These are phyloP conservation scores for Talaromyces proteolyticus DNA, from an alignment of 495 filamentous ascomycete species.

Conservation along the genomic window DNA sequence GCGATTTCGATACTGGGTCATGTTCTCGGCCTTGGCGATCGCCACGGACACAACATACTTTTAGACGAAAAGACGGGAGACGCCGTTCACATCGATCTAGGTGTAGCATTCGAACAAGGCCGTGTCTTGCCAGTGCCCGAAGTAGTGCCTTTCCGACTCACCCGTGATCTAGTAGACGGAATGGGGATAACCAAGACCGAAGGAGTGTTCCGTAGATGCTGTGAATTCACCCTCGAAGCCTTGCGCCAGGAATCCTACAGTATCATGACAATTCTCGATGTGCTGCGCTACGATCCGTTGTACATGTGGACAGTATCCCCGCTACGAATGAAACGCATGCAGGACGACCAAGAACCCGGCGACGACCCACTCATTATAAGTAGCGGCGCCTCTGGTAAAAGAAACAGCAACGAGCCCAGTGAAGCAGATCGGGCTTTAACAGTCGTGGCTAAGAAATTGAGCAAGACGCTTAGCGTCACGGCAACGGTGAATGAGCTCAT, in stretches of 20 bases:
- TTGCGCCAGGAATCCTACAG: conserved; percentile 86
- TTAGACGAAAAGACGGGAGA: conserved; percentile 87
- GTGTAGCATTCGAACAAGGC: conserved; percentile 94
- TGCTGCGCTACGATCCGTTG: conserved; percentile 91
- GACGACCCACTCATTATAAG: conserved; percentile 20
- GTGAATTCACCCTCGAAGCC: conserved; percentile 93
- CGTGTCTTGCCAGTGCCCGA: conserved; percentile 89
- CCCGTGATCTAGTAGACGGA: conserved; percentile 92
- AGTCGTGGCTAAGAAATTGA: conserved; percentile 90
- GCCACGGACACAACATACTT: conserved; percentile 95
- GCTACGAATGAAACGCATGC: conserved; percentile 70
- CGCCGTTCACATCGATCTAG: conserved; percentile 93
- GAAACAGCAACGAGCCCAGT: conserved; percentile 65
- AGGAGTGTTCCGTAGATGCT: conserved; percentile 92
- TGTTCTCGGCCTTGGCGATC: conserved; percentile 89
- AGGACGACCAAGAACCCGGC: conserved; percentile 53
- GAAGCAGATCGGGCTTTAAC: conserved; percentile 90
- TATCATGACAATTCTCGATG: conserved; percentile 96
- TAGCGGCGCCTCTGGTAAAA: conserved; percentile 25
- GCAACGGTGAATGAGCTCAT: conserved; percentile 97
- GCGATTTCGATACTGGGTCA: conserved; percentile 94
- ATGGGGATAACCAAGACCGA: conserved; percentile 96
- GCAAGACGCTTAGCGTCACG: conserved; percentile 85
- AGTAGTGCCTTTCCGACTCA: conserved; percentile 89
- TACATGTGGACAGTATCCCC: conserved; percentile 96